Conservation (phyloP, 306 rosid species). For the Castanea sativa region DNA sequence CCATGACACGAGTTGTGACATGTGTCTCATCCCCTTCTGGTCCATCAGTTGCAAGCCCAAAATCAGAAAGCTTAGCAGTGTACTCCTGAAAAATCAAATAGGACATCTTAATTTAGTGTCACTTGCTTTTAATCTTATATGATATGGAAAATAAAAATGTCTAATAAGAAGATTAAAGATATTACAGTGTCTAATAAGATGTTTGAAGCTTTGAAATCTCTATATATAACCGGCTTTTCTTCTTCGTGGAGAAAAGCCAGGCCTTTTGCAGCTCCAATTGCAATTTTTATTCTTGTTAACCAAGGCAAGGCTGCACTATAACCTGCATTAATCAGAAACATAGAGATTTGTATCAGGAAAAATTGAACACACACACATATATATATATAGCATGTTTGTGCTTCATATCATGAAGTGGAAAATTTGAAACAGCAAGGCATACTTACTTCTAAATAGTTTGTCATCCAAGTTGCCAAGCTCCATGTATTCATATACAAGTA, state of each 20-base stretch:
- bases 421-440: conserved; percentile 6
- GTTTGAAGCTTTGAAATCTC: conserved; percentile 90
- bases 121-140: not conserved
- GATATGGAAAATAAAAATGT: not conserved
- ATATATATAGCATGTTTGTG: not conserved
- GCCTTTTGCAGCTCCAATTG: conserved; percentile 87
- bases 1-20: conserved; percentile 69
- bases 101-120: not conserved
- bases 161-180: not conserved
- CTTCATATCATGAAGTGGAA: not conserved
- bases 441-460: conserved; percentile 59
- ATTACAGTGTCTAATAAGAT: conserved; percentile 68
- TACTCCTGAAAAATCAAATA: conserved; percentile 47
- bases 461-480: conserved; percentile 70
- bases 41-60: conserved; percentile 85
- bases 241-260: conserved; percentile 86
- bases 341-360: conserved; percentile 6
- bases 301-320: conserved; percentile 78
- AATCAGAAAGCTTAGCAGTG: conserved; percentile 83
- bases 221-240: conserved; percentile 72
- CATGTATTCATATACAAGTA: conserved; percentile 88
- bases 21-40: conserved; percentile 71
- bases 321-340: conserved; percentile 48
- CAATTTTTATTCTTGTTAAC: conserved; percentile 84
- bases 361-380: not conserved